Conservation (phyloP, 73 alveolate genomes). For the Paramecium sexaurelia region DNA sequence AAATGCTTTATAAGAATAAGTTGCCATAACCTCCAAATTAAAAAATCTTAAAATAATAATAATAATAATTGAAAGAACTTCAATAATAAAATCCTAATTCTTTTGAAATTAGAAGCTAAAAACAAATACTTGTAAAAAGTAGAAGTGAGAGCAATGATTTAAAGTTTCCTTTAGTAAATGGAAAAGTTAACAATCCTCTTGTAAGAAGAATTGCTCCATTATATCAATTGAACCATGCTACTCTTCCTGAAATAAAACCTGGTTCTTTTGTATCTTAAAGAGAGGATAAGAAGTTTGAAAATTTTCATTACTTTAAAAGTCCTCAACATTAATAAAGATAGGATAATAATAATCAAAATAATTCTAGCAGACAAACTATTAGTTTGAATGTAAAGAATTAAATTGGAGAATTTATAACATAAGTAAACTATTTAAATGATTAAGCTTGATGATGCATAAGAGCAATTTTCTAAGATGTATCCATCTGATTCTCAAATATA, state of each 20-base stretch:
- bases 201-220: not conserved
- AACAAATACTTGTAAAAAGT: not conserved
- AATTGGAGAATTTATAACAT: not conserved
- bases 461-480: not conserved
- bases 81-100: not conserved
- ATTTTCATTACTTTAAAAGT: not conserved
- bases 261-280: not conserved
- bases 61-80: not conserved
- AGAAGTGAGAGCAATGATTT: not conserved
- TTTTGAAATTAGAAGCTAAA: not conserved
- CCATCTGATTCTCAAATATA: not conserved
- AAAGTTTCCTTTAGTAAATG: not conserved
- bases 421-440: not conserved
- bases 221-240: not conserved
- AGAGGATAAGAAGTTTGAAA: not conserved
- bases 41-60: not conserved
- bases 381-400: not conserved
- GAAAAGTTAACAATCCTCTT: not conserved
- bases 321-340: not conserved
- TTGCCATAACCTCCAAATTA: not conserved
- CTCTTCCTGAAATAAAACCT: conserved; percentile 23
- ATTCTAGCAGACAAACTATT: not conserved
- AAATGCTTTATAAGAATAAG: not conserved
- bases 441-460: not conserved
- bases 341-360: not conserved